Base-by-base conservation (phyloP, 2,329 filamentous ascomycete genomes). In the Beauveria varroae region DNA sequence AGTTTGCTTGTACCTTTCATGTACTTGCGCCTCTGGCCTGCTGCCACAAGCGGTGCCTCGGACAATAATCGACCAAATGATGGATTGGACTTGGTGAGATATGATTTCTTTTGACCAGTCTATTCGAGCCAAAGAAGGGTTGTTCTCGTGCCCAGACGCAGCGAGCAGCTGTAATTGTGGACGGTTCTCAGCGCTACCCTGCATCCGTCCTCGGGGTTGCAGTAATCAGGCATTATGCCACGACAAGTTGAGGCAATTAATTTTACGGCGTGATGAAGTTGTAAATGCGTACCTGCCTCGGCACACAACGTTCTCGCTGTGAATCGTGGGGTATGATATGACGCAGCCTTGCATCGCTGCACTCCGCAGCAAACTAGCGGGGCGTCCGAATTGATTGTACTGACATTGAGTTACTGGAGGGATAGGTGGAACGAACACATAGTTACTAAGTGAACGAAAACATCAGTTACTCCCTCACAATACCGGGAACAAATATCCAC, bases 341-440 rank as follows among this genome's bases (percentile, higher is more conserved):
- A 49, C 55, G 55, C 55, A 57, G 55, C 55, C 55, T 44, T 57
- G 55, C 55, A 40, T 56, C 5, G 41, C 28, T 50, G 46, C 44
- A 22, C 30, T 26, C 26, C 40, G 28, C 54, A 47, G 28, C 28
- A 57, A 9, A 47, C 5, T 5, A 47, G 54, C 28, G 54, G 37
- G 52, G 22, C 37, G 1, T 8, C 16, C 5, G 5, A 16, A 37
- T 16, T 16, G 34, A 6, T 37, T 16, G 5, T 6, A 14, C 14
- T 37, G 16, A 37, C 34, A 37, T 5, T 37, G 5, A 16, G 12
- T 16, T 16, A 37, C 34, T 37, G 34, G 34, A 16, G 34, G 44
- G 20, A 26, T 10, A 9, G 1, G 6, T 8, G 6, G 18, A 12
- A 49, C 18, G 3, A 34, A 9, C 4, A 34, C 16, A n/a, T 5